Evolutionary conservation across 2,329 filamentous ascomycete species (phyloP).

Genomic region (Ophiostoma ips): DNA sequence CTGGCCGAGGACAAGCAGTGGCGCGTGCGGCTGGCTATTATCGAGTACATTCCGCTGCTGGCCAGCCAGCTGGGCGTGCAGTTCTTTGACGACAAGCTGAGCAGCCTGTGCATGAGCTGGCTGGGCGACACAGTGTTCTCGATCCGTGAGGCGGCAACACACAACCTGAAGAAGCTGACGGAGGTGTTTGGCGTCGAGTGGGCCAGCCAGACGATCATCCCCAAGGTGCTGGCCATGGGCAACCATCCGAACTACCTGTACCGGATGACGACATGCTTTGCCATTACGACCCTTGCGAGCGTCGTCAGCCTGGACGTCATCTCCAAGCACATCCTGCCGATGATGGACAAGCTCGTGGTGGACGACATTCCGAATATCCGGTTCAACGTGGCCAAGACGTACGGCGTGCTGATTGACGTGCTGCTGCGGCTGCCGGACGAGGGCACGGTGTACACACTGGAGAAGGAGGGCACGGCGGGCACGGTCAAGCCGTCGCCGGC

Average conservation of each 20-base stretch:
- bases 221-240: slow-evolving; percentile 97
- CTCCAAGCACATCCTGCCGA: slow-evolving; percentile 81
- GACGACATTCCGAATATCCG: slow-evolving; percentile 98
- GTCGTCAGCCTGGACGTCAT: slow-evolving; percentile 92
- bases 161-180: slow-evolving; percentile 95
- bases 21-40: slow-evolving; percentile 94
- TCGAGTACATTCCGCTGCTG: slow-evolving; percentile 95
- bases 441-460: slow-evolving; percentile 71
- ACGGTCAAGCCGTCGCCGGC: slow-evolving; percentile 51
- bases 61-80: slow-evolving; percentile 90
- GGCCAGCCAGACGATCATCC: slow-evolving; percentile 93
- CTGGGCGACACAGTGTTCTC: slow-evolving; percentile 97
- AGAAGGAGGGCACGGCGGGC: slow-evolving; percentile 56
- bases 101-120: slow-evolving; percentile 95
- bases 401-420: slow-evolving; percentile 78
- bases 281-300: slow-evolving; percentile 73
- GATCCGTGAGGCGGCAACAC: slow-evolving; percentile 91
- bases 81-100: slow-evolving; percentile 97
- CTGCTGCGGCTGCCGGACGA: slow-evolving; percentile 80
- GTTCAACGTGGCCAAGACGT: slow-evolving; percentile 98
- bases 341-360: slow-evolving; percentile 83
- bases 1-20: slow-evolving; percentile 98
- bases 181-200: slow-evolving; percentile 98
- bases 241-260: slow-evolving; percentile 98
- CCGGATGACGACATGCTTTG: slow-evolving; percentile 99